Evolutionary conservation across 164 flowering plant species (phyloP).

Genomic region (Aristolochia californica): DNA sequence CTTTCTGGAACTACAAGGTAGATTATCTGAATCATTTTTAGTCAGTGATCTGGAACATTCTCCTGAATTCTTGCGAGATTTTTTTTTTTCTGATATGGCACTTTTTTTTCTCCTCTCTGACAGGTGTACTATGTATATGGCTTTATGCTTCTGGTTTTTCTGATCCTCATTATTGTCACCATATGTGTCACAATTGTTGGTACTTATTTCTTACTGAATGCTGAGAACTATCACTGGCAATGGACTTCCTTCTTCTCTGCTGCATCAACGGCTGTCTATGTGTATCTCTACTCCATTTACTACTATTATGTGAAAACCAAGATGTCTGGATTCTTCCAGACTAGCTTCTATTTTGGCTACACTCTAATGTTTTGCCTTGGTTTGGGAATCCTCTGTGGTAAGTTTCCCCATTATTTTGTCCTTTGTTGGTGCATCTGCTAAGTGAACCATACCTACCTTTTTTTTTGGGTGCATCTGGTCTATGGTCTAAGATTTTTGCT

Average conservation of each 20-base stretch:
- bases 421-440: background rate
- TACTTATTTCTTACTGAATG: constrained; percentile 89
- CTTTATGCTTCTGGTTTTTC: constrained; percentile 90
- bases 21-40: background rate
- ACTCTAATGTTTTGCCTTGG: constrained; percentile 97
- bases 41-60: background rate
- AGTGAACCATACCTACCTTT: too few species aligned
- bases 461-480: too few species aligned
- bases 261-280: constrained; percentile 92
- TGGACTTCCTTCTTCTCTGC: constrained; percentile 99
- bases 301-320: constrained; percentile 92
- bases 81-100: background rate
- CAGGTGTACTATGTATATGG: constrained; percentile 99
- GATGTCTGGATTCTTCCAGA: constrained; percentile 99
- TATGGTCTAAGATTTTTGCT: too few species aligned
- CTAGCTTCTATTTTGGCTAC: constrained; percentile 98
- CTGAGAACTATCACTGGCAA: constrained; percentile 99
- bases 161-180: constrained; percentile 88
- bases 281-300: constrained; percentile 82
- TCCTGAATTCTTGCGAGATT: background rate
- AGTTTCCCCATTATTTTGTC: constrained; percentile 17
- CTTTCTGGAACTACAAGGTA: constrained; percentile 99
- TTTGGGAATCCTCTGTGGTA: constrained; percentile 89
- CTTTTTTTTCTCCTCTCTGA: constrained; percentile 1
- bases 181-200: constrained; percentile 98